These are phyloP conservation scores for Hippophae tibetana DNA, from an alignment of 306 rosid species.

Conservation along the genomic window DNA sequence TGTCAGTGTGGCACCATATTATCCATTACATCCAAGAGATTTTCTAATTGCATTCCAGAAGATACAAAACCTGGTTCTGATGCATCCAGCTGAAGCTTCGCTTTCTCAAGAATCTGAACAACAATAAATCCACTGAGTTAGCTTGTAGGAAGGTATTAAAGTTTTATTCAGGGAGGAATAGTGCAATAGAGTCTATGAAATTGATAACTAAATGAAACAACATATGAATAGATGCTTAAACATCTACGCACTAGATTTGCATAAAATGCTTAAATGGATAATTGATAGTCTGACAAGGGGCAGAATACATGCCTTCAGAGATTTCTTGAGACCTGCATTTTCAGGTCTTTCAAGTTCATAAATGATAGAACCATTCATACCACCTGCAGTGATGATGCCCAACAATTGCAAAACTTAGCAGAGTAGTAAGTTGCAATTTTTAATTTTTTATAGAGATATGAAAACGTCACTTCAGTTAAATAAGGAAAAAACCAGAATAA, in stretches of 20 bases:
- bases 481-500: too few relatives aligned
- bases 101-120: conserved; percentile 64
- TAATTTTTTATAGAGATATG: too few relatives aligned
- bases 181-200: not conserved
- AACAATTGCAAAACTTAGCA: not conserved
- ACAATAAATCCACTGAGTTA: conserved; percentile 24
- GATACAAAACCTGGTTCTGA: conserved; percentile 52
- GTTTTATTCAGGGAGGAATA: conserved; percentile 3
- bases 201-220: conserved; percentile 1
- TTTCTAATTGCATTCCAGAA: conserved; percentile 15
- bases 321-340: conserved; percentile 66
- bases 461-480: too few relatives aligned
- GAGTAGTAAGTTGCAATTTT: not conserved
- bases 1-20: conserved; percentile 24
- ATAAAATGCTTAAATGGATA: not conserved
- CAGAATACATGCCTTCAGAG: conserved; percentile 57
- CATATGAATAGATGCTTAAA: not conserved
- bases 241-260: not conserved
- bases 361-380: conserved; percentile 85
- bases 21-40: conserved; percentile 13
- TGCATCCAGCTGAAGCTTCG: conserved; percentile 69
- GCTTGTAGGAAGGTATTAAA: conserved; percentile 18
- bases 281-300: not conserved
- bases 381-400: conserved; percentile 52
- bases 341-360: conserved; percentile 85